Evolutionary conservation across 441 rosid genomes (phyloP), one percentile per base, ranked within the genome.

Genomic region (Syzygium syzygioides): DNA sequence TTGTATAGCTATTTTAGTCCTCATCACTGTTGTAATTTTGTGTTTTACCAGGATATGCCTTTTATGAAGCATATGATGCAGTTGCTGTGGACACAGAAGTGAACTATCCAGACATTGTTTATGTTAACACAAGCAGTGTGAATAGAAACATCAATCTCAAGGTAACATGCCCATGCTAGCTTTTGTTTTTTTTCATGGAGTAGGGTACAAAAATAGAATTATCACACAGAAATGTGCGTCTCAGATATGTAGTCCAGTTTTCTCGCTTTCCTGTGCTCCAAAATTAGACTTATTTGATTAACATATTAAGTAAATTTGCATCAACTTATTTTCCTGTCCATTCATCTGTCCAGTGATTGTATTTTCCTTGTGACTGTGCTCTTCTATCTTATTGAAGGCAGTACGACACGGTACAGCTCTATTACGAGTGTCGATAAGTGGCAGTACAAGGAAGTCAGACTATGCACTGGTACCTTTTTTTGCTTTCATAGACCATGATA

Each of bases 331-430:
- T 76, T 76, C 52, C 52, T 76, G 7, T 23, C 83, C 52, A 41
- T 41, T 20, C 45, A 79, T 86, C 84, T 87, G 86, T 88, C 55
- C 60, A 45, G n/a, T 55, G 10, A 87, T 80, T 55, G 55, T 90
- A 55, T 62, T 12, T 30, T 88, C 79, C 86, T 66, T 86, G 79
- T 80, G 85, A 41, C 60, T 37, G 71, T 79, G 87, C 45, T 79
- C 45, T 45, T 62, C 86, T 89, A 92, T 93, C 84, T 89, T 87
- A 91, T 92, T 93, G 92, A 91, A 98, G 99, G 99, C 97, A 88
- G 86, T 93, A 88, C 95, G 91, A 87, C 94, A 93, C 54, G 99
- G 99, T 41, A 95, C 93, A 91, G 98, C 98, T 92, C 97, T 98
- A 71, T 90, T 98, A 60, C 94, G 95, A 90, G 95, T 94, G 80